Evolutionary conservation across 345 rosid genomes (phyloP).

Genomic region (Eucalyptus erythrocorys): DNA sequence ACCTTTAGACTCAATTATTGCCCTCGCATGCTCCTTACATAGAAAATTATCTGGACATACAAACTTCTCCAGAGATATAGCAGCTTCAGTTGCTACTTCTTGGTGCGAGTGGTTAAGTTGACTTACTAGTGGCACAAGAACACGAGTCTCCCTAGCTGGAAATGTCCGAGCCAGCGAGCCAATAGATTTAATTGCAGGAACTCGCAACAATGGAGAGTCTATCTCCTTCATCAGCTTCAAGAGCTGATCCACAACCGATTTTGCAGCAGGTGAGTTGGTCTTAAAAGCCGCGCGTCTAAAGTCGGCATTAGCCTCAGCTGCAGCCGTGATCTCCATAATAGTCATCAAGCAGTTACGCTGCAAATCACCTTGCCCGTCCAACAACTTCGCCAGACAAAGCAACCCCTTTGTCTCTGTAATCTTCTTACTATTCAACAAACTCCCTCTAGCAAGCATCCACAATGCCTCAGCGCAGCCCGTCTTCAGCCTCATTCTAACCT

Average conservation of each 20-base stretch:
- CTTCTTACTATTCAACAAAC: neutral
- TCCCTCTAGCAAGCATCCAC: slow-evolving; percentile 1
- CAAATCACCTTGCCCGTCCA: slow-evolving; percentile 2
- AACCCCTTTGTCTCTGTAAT: slow-evolving; percentile 7
- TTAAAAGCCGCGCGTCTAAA: slow-evolving; percentile 5
- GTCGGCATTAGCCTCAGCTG: slow-evolving; percentile 1
- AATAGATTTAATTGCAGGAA: neutral
- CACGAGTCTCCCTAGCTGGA: neutral
- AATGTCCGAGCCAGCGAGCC: slow-evolving; percentile 10
- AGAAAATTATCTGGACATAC: slow-evolving; percentile 4
- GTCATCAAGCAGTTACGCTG: slow-evolving; percentile 3
- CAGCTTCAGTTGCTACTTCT: neutral
- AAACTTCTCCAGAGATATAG: neutral
- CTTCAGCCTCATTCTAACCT: neutral
- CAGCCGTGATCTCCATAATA: slow-evolving; percentile 6
- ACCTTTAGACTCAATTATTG: neutral
- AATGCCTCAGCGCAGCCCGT: neutral
- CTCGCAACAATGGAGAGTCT: neutral
- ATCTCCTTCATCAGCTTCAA: neutral
- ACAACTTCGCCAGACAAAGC: slow-evolving; percentile 5
- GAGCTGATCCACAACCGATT: slow-evolving; percentile 5
- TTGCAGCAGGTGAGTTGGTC: slow-evolving; percentile 6
- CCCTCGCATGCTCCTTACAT: neutral
- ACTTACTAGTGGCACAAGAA: slow-evolving; percentile 4
- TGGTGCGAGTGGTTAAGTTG: neutral